Evolutionary conservation across 192 early-diverging fungal species (phyloP).

Genomic region (Blastocladiella britannica): DNA sequence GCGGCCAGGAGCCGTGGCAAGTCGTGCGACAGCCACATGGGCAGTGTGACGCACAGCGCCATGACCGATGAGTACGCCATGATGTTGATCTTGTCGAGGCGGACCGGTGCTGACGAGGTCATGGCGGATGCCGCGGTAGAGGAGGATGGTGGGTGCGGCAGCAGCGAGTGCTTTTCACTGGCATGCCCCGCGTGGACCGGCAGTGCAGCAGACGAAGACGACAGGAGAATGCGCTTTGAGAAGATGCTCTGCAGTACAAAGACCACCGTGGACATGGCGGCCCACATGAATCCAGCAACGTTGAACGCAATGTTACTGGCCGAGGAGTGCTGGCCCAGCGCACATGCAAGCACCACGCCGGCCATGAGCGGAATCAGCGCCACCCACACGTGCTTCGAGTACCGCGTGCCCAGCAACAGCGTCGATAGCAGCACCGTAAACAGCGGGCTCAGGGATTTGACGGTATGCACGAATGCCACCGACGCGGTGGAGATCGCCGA

Average conservation of each 20-base stretch:
- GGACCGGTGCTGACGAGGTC: constrained; percentile 3
- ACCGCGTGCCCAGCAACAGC: constrained; percentile 40
- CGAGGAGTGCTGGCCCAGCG: constrained; percentile 40
- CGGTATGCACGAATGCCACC: constrained; percentile 68
- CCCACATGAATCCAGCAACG: constrained; percentile 48
- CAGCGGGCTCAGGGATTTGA: constrained; percentile 74
- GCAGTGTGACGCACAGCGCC: constrained; percentile 38
- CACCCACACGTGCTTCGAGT: constrained; percentile 48
- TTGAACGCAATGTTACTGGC: too few relatives aligned
- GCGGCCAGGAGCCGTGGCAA: constrained; percentile 14
- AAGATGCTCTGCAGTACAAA: constrained; percentile 80
- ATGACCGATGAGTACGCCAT: constrained; percentile 69
- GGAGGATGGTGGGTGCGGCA: too few relatives aligned
- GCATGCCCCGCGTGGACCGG: too few relatives aligned
- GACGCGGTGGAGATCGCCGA: constrained; percentile 57
- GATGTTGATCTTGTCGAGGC: constrained; percentile 71
- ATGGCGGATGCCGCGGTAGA: constrained; percentile 2
- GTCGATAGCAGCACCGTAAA: constrained; percentile 67
- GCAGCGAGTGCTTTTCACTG: constrained; percentile 18
- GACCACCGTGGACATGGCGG: constrained; percentile 49
- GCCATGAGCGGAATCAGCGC: constrained; percentile 56
- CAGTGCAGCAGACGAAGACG: not conserved
- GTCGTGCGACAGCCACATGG: constrained; percentile 60
- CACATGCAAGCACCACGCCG: constrained; percentile 79
- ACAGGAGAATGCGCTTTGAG: constrained; percentile 54